Evolutionary conservation across 345 rosid species (phyloP).

Genomic region (Schrenkiella parvula): DNA sequence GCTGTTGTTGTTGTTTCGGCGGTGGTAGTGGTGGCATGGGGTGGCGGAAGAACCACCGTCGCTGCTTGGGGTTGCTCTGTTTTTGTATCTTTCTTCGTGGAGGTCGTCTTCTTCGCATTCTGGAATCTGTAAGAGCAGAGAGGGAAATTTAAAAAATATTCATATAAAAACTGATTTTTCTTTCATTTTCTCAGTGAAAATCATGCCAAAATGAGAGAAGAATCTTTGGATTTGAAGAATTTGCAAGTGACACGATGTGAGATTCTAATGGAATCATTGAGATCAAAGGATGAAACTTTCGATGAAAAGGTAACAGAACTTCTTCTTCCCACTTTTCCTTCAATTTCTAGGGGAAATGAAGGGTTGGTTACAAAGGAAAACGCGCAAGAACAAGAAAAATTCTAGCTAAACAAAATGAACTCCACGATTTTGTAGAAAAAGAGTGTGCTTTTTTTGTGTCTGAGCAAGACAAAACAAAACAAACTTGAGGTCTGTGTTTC

Average conservation of each 20-base stretch:
- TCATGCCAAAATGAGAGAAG: not conserved
- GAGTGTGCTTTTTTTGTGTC: not conserved
- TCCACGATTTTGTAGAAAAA: not conserved
- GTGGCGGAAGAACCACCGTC: constrained; percentile 36
- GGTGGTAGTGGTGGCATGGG: constrained; percentile 45
- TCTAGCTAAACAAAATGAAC: not conserved
- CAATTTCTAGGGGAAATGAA: not conserved
- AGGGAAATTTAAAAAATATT: not conserved
- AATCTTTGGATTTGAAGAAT: not conserved
- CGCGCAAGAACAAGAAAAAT: not conserved
- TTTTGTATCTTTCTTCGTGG: constrained; percentile 32
- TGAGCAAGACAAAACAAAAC: constrained; percentile 10
- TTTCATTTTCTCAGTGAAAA: not conserved
- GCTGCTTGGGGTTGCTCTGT: constrained; percentile 36
- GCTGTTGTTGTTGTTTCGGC: constrained; percentile 40
- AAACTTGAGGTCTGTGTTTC: not conserved
- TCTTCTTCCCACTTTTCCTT: not conserved
- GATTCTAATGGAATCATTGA: constrained; percentile 14
- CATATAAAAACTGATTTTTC: not conserved
- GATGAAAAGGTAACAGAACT: constrained; percentile 1
- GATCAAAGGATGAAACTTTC: constrained; percentile 17
- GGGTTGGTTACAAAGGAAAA: not conserved
- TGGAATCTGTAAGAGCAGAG: constrained; percentile 59
- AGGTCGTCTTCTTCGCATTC: constrained; percentile 62
- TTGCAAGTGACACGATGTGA: not conserved